Base-by-base conservation (phyloP, 139 green algal species). In the Coelastrella sp. region DNA sequence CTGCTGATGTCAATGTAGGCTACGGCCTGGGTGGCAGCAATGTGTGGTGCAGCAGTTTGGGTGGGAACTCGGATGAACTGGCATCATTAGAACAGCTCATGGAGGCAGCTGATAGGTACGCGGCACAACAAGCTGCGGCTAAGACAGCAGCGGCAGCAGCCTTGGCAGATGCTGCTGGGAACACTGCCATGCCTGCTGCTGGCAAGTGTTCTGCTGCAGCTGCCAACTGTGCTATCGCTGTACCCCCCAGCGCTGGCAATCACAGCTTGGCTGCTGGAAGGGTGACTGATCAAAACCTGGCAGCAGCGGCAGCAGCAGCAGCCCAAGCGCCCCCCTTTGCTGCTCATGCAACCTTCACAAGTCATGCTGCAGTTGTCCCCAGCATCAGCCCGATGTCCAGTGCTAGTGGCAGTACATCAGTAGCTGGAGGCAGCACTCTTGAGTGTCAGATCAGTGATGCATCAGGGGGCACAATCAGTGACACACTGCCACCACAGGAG, bases 61-160 rank as follows among this genome's bases (percentile, higher is more conserved):
- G 78, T 3, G 22, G 78, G 7, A 84, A 32, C 6, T 11, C 16
- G 17, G 16, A 77, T 71, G 68, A 76, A 17, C 68, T 76, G 16
- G 68, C 68, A 23, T 76, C 68, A 22, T 10, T 76, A 23, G 68
- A 76, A 32, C 16, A 17, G 17, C 68, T 76, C 68, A 76, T 76
- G 68, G 68, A 76, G 22, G 68, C 68, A 76, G 68, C 68, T 32
- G 68, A 76, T 76, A 76, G 68, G 23, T 80, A 59, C 58, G 74
- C 19, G 5, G 23, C 74, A n/a, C 22, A 80, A 58, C 22, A 59
- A 58, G 23, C 74, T n/a, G 74, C 74, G 14, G 23, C 10, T 17
- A 58, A 23, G 20, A 59, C 73, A 80, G 74, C 19, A 80, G 74
- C 74, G 58, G 74, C 7, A 80, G 74, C 74, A 80, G 68, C 17